Evolutionary conservation across 768 basidiomycete genomes (phyloP).

Genomic region (Hebeloma cylindrosporum): DNA sequence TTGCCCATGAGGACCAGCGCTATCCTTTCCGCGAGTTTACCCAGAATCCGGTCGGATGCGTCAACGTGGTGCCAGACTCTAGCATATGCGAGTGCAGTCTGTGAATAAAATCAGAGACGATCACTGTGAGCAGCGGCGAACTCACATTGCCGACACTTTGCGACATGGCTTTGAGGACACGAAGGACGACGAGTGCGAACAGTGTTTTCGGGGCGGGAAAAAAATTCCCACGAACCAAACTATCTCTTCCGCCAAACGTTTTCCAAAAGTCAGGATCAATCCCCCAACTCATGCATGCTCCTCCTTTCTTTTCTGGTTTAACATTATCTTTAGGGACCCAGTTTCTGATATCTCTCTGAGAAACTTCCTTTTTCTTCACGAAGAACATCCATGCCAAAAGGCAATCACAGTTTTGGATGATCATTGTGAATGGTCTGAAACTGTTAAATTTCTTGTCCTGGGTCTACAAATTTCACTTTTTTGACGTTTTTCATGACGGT

Average conservation of each 20-base stretch:
- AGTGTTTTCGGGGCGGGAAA: constrained; percentile 1
- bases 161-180: constrained; percentile 53
- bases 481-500: no score
- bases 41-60: constrained; percentile 86
- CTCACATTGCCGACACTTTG: constrained; percentile 80
- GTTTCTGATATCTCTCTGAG: background rate
- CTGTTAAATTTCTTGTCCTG: no score
- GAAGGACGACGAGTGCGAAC: constrained; percentile 13
- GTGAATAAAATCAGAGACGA: constrained; percentile 1
- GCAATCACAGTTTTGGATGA: no score
- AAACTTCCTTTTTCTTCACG: constrained; percentile 5
- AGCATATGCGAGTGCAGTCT: constrained; percentile 97
- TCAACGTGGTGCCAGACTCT: constrained; percentile 96
- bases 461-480: no score
- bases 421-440: no score
- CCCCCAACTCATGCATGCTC: background rate
- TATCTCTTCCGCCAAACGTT: background rate
- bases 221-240: constrained; percentile 18
- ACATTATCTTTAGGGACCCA: no score
- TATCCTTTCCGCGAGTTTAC: constrained; percentile 92
- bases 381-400: no score
- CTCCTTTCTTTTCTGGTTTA: background rate
- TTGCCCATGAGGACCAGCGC: constrained; percentile 98
- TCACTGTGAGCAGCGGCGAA: constrained; percentile 8
- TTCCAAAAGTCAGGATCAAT: background rate